These are phyloP conservation scores for Trichoderma harzianum DNA, from an alignment of 2,329 filamentous ascomycete genomes.

Conservation along the genomic window DNA sequence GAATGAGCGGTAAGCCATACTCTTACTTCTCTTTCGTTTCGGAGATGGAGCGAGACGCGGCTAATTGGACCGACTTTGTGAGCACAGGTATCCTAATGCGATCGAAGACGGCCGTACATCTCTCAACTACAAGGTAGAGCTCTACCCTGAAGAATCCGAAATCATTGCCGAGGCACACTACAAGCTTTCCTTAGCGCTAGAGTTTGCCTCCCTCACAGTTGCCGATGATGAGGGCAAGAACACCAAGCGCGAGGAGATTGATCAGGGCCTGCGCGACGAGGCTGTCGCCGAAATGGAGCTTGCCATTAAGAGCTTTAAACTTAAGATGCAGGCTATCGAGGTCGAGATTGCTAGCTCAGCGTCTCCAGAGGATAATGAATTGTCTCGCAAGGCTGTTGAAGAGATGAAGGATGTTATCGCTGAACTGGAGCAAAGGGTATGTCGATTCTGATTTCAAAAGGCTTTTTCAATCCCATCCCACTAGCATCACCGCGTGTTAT, in stretches of 20 bases:
- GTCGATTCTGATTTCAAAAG: conserved; percentile 25
- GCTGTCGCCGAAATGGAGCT: conserved; percentile 68
- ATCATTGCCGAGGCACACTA: conserved; percentile 92
- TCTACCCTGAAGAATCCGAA: conserved; percentile 77
- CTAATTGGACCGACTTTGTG: neutral
- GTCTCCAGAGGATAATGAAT: conserved; percentile 64
- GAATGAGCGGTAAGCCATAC: conserved; percentile 66
- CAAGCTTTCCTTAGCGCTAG: conserved; percentile 90
- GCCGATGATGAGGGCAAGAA: conserved; percentile 47
- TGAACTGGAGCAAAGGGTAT: conserved; percentile 73
- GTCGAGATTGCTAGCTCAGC: conserved; percentile 60
- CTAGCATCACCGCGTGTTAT: neutral
- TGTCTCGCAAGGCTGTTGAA: conserved; percentile 58
- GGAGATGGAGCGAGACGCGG: neutral
- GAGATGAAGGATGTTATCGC: conserved; percentile 75
- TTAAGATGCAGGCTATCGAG: conserved; percentile 68
- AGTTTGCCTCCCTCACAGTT: conserved; percentile 80
- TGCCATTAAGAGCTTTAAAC: conserved; percentile 68
- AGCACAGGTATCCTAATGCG: conserved; percentile 70
- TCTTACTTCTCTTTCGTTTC: neutral
- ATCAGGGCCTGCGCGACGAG: conserved; percentile 68
- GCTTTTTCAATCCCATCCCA: neutral
- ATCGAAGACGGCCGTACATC: conserved; percentile 77
- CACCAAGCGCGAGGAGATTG: conserved; percentile 51
- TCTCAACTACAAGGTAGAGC: conserved; percentile 71